Evolutionary conservation across 306 rosid species (phyloP).

Genomic region (Gleditsia sinensis): DNA sequence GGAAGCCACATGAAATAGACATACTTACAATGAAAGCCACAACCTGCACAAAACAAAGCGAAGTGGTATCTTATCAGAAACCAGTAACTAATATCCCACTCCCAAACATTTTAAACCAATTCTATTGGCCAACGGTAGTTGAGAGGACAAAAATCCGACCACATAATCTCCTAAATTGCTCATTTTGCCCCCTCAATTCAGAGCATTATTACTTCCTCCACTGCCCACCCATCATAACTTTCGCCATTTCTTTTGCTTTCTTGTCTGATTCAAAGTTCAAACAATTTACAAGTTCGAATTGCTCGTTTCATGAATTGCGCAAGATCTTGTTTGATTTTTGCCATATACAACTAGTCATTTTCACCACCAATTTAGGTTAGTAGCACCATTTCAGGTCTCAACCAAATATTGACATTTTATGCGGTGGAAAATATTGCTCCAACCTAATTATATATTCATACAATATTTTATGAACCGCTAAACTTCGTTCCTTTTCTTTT

Average conservation of each 20-base stretch:
- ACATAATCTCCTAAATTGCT: background rate
- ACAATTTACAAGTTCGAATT: background rate
- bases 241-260: background rate
- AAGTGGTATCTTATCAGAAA: background rate
- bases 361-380: background rate
- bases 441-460: too few relatives aligned
- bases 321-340: slow-evolving; percentile 40
- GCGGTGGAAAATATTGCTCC: slow-evolving; percentile 40
- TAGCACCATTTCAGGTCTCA: background rate
- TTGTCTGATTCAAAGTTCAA: background rate
- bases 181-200: background rate
- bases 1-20: background rate
- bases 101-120: background rate
- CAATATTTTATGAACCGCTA: slow-evolving; percentile 29
- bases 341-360: background rate
- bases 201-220: background rate
- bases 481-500: slow-evolving; percentile 11
- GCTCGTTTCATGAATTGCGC: background rate
- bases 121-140: background rate
- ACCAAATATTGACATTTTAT: too few relatives aligned
- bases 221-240: background rate
- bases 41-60: background rate
- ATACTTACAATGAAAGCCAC: background rate
- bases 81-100: too few relatives aligned
- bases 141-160: slow-evolving; percentile 6